Conservation (phyloP, 345 rosid species). For the Pugionium cornutum region DNA sequence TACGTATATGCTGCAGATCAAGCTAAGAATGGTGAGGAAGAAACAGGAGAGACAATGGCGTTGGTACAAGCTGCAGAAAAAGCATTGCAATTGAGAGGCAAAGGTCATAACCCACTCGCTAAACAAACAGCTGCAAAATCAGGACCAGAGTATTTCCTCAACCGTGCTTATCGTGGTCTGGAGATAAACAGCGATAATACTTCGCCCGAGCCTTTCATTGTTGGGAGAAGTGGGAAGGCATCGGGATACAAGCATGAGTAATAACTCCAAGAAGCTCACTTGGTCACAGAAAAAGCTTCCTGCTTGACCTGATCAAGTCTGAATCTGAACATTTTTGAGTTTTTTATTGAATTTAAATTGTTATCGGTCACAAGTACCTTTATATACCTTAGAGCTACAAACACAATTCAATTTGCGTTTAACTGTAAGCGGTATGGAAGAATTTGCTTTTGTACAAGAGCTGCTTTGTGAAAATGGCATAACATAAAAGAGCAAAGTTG, state of each 20-base stretch:
- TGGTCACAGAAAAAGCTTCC: not conserved
- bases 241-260: constrained; percentile 59
- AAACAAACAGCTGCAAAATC: constrained; percentile 69
- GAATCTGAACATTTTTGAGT: constrained; percentile 18
- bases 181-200: constrained; percentile 52
- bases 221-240: constrained; percentile 87
- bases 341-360: not conserved
- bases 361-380: not conserved
- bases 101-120: constrained; percentile 40
- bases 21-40: constrained; percentile 39
- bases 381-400: not conserved
- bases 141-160: constrained; percentile 73
- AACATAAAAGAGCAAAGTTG: constrained; percentile 11
- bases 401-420: not conserved
- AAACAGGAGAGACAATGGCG: constrained; percentile 53
- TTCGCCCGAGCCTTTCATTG: constrained; percentile 50
- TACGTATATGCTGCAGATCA: constrained; percentile 35
- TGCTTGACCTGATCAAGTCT: not conserved
- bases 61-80: constrained; percentile 63
- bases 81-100: constrained; percentile 63
- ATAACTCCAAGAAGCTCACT: constrained; percentile 9
- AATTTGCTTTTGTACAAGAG: constrained; percentile 17
- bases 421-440: not conserved
- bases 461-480: not conserved
- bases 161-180: constrained; percentile 75